Conservation (phyloP, 2,329 filamentous ascomycete genomes). For the Rhynchosporium graminicola region DNA sequence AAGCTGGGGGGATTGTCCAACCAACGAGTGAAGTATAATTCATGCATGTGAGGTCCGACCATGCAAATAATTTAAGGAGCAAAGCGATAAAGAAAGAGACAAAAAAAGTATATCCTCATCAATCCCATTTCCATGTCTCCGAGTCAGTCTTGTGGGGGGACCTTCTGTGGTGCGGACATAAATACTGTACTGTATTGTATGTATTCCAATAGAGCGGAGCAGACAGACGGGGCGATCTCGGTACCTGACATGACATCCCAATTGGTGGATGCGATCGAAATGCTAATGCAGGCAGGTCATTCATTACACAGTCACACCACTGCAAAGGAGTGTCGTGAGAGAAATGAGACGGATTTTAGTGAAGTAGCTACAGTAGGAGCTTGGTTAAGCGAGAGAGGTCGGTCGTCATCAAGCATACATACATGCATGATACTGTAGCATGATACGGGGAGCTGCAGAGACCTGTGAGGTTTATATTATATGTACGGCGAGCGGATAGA, state of each 20-base stretch:
- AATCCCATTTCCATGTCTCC: neutral
- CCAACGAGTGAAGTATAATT: neutral
- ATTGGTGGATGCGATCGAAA: slow-evolving; percentile 5
- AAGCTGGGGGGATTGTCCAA: neutral
- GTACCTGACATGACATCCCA: slow-evolving; percentile 6
- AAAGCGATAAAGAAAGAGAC: too few relatives aligned
- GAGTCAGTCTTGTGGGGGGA: neutral
- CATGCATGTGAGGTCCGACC: too few relatives aligned
- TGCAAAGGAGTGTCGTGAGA: slow-evolving; percentile 10
- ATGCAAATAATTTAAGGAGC: too few relatives aligned
- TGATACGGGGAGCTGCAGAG: neutral
- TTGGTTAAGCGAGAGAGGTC: slow-evolving; percentile 7
- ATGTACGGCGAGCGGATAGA: slow-evolving; percentile 10
- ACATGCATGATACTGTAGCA: neutral
- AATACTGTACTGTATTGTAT: too few relatives aligned
- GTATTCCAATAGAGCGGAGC: neutral
- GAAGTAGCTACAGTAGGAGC: neutral
- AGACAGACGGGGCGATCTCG: neutral
- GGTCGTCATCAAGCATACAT: neutral
- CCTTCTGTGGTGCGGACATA: neutral
- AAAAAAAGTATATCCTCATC: neutral
- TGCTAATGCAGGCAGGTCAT: slow-evolving; percentile 10
- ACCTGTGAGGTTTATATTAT: slow-evolving; percentile 11
- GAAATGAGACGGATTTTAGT: slow-evolving; percentile 1
- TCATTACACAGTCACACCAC: too few relatives aligned